Percentiles rank a stretch among this genome's conserved stretches.
phyloP scores from a whole-genome alignment of 2,329 filamentous ascomycete species.

The Hypoxylon sp. region DNA sequence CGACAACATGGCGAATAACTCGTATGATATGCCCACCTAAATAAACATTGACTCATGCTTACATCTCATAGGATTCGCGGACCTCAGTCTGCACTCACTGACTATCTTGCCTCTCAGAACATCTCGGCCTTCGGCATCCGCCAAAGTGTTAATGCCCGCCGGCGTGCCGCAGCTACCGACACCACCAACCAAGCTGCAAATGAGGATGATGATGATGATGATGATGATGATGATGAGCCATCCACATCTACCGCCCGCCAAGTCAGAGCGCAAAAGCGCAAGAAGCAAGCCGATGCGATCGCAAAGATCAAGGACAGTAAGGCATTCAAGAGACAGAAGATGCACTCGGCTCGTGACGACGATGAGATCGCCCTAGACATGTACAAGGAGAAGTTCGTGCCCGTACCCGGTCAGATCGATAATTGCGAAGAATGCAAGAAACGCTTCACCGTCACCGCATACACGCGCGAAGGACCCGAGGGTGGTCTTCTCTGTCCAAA shows the following conservation, averaged over 20 bases:
- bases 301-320: slow-evolving; percentile 74
- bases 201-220: slow-evolving; percentile 30
- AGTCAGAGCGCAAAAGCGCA: slow-evolving; percentile 56
- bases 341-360: slow-evolving; percentile 52
- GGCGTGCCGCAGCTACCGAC: slow-evolving; percentile 9
- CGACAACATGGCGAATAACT: slow-evolving; percentile 38
- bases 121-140: slow-evolving; percentile 47
- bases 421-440: slow-evolving; percentile 89
- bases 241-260: slow-evolving; percentile 28
- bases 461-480: slow-evolving; percentile 83
- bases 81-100: slow-evolving; percentile 49
- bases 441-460: slow-evolving; percentile 92
- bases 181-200: slow-evolving; percentile 13
- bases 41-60: slow-evolving; percentile 6
- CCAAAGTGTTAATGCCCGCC: slow-evolving; percentile 39
- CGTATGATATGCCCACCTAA: slow-evolving; percentile 28
- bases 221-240: slow-evolving; percentile 25
- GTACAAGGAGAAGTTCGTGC: slow-evolving; percentile 61
- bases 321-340: slow-evolving; percentile 66
- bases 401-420: slow-evolving; percentile 85
- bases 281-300: slow-evolving; percentile 66
- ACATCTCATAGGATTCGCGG: slow-evolving; percentile 45
- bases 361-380: slow-evolving; percentile 62
- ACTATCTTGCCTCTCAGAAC: slow-evolving; percentile 49
- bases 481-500: slow-evolving; percentile 87